These are phyloP conservation scores for Pseudonitzschia delicatissima DNA, from an alignment of 108 stramenopile genomes.

Conservation along the genomic window DNA sequence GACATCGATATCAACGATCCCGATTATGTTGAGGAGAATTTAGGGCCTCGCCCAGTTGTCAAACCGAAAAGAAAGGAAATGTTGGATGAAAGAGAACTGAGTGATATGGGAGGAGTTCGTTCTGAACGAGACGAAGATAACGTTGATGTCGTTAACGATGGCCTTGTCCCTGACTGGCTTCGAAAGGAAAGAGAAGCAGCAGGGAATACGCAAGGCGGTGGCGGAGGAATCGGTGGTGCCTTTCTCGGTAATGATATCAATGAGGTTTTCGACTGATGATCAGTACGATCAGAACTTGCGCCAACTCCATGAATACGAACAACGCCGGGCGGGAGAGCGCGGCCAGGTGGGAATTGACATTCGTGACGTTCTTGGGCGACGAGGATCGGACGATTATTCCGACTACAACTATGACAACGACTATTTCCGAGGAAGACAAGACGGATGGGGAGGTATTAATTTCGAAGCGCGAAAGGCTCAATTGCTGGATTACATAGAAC, in stretches of 20 bases:
- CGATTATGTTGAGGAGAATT: slow-evolving; percentile 46
- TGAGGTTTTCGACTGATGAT: slow-evolving; percentile 33
- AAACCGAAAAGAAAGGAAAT: slow-evolving; percentile 16
- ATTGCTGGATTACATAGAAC: slow-evolving; percentile 60
- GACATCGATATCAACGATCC: slow-evolving; percentile 37
- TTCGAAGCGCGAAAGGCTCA: slow-evolving; percentile 58
- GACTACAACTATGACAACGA: slow-evolving; percentile 38
- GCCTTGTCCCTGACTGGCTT: slow-evolving; percentile 53
- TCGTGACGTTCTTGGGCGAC: slow-evolving; percentile 35
- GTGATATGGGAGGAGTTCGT: slow-evolving; percentile 27
- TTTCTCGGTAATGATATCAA: slow-evolving; percentile 32
- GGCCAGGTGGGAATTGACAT: slow-evolving; percentile 40
- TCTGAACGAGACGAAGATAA: slow-evolving; percentile 12
- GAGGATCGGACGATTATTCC: slow-evolving; percentile 34
- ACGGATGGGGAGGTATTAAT: slow-evolving; percentile 32
- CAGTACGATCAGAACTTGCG: slow-evolving; percentile 48
- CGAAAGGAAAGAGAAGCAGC: slow-evolving; percentile 42
- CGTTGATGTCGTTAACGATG: slow-evolving; percentile 12
- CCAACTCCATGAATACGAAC: slow-evolving; percentile 44
- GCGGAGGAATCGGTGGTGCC: slow-evolving; percentile 1
- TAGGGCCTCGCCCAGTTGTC: slow-evolving; percentile 32
- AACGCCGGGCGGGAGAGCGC: slow-evolving; percentile 27
- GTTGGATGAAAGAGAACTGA: slow-evolving; percentile 31
- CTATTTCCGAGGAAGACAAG: slow-evolving; percentile 27
- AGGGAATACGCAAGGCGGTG: slow-evolving; percentile 2